A percentile compares a stretch with the other conserved stretches of the same genome.
These are phyloP conservation scores for Trichaptum fuscoviolaceum DNA, from an alignment of 768 basidiomycete species.

Conservation along the genomic window DNA sequence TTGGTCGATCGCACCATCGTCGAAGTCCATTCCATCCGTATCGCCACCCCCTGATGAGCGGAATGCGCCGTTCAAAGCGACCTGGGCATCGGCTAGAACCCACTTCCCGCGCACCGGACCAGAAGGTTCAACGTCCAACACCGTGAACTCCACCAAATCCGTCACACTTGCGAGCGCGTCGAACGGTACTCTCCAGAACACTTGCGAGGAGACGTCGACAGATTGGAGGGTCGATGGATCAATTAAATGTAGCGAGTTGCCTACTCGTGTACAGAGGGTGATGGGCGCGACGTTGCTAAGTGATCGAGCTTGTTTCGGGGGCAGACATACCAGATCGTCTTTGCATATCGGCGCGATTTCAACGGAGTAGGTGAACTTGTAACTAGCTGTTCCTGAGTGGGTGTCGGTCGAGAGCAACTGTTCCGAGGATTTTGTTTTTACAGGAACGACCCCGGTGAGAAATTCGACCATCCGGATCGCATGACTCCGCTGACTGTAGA, in stretches of 20 bases:
- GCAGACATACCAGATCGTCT: constrained; percentile 92
- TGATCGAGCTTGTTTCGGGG: constrained; percentile 72
- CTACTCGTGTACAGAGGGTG: constrained; percentile 84
- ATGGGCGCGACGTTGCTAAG: constrained; percentile 88
- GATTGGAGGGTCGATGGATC: constrained; percentile 84
- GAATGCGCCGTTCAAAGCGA: constrained; percentile 80
- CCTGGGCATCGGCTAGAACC: constrained; percentile 85
- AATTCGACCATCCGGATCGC: constrained; percentile 98
- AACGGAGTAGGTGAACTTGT: constrained; percentile 96
- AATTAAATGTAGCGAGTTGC: constrained; percentile 85
- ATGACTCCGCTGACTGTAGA: constrained; percentile 86
- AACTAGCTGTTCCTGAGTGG: constrained; percentile 89
- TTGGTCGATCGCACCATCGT: constrained; percentile 52
- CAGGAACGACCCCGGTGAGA: constrained; percentile 78
- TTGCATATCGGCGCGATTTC: constrained; percentile 98
- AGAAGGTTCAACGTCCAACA: constrained; percentile 90
- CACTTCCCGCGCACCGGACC: constrained; percentile 66
- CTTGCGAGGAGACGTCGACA: constrained; percentile 69
- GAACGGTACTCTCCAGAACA: constrained; percentile 94
- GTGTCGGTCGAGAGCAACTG: constrained; percentile 91
- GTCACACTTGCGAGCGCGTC: constrained; percentile 74
- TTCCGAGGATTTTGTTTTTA: constrained; percentile 86
- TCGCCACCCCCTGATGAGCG: constrained; percentile 45
- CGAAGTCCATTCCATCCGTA: constrained; percentile 52
- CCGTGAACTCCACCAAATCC: constrained; percentile 91